Conservation (phyloP, 306 rosid species). For the Cicer cuneatum region DNA sequence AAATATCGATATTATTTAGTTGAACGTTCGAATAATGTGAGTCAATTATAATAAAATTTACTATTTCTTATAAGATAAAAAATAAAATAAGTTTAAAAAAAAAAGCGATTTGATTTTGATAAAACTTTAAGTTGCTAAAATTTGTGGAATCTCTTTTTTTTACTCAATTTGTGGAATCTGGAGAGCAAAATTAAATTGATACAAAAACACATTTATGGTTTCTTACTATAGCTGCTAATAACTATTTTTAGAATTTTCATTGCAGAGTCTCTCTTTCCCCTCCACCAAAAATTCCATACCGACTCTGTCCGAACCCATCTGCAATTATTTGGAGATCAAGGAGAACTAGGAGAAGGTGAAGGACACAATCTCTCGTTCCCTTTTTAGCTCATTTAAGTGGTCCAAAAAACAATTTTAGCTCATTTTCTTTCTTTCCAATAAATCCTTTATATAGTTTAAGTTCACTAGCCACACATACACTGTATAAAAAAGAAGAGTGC, state of each 20-base stretch:
- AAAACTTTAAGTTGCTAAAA: too few species aligned
- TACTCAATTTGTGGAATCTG: too few species aligned
- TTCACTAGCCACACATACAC: conserved; percentile 37
- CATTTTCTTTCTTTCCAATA: not conserved
- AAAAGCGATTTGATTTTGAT: too few species aligned
- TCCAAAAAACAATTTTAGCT: not conserved
- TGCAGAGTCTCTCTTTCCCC: conserved; percentile 68
- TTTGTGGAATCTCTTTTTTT: too few species aligned
- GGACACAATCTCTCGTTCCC: conserved; percentile 16
- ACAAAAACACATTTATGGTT: too few species aligned
- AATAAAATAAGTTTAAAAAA: too few species aligned
- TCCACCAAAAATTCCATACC: conserved; percentile 72
- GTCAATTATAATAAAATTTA: too few species aligned
- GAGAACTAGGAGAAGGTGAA: conserved; percentile 58
- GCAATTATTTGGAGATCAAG: conserved; percentile 91
- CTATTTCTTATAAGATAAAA: too few species aligned
- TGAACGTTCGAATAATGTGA: too few species aligned
- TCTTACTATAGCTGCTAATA: not conserved
- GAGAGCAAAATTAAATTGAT: too few species aligned
- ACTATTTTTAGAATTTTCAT: conserved; percentile 26
- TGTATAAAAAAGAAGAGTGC: not conserved
- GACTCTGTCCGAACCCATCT: conserved; percentile 80
- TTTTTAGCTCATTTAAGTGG: not conserved
- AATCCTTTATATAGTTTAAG: not conserved
- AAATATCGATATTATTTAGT: too few species aligned